Conservation (phyloP, 106 monocot genomes). For the Dioscorea dumetorum region DNA sequence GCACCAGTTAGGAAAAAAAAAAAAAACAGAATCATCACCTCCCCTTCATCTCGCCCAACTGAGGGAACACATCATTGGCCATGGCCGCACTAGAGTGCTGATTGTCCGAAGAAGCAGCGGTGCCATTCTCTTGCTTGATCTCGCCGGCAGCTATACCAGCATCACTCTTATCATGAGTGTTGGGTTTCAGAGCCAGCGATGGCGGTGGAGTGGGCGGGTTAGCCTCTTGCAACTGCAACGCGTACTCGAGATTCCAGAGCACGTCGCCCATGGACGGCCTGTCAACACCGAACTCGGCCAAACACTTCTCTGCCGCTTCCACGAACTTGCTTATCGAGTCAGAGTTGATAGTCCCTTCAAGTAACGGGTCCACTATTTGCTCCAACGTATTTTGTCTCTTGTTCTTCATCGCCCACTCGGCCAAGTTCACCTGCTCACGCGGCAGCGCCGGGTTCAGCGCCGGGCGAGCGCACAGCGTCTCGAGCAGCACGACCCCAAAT, state of each 20-base stretch:
- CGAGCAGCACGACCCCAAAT: slow-evolving; percentile 14
- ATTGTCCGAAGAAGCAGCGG: not conserved
- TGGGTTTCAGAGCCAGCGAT: not conserved
- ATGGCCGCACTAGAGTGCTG: not conserved
- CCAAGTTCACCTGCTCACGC: slow-evolving; percentile 6
- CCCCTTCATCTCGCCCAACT: slow-evolving; percentile 1
- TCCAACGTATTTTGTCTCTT: not conserved
- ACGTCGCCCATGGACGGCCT: slow-evolving; percentile 10
- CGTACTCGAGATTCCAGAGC: slow-evolving; percentile 7
- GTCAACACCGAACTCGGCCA: not conserved
- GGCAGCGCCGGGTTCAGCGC: slow-evolving; percentile 9
- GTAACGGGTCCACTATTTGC: not conserved
- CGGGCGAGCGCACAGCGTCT: slow-evolving; percentile 5
- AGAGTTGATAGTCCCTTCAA: not conserved
- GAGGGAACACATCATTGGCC: not conserved
- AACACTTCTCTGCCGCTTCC: slow-evolving; percentile 4
- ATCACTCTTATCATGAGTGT: not conserved
- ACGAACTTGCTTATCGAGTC: slow-evolving; percentile 2
- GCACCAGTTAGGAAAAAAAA: no score
- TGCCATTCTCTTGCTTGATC: not conserved
- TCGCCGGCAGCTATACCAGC: not conserved
- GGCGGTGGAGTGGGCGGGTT: not conserved
- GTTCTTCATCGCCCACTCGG: slow-evolving; percentile 9
- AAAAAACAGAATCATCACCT: not conserved
- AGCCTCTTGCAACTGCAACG: slow-evolving; percentile 5